Percentiles rank a stretch among this genome's conserved stretches.
Evolutionary conservation across 768 basidiomycete genomes (phyloP).

Genomic region (Naganishia friedmannii): DNA sequence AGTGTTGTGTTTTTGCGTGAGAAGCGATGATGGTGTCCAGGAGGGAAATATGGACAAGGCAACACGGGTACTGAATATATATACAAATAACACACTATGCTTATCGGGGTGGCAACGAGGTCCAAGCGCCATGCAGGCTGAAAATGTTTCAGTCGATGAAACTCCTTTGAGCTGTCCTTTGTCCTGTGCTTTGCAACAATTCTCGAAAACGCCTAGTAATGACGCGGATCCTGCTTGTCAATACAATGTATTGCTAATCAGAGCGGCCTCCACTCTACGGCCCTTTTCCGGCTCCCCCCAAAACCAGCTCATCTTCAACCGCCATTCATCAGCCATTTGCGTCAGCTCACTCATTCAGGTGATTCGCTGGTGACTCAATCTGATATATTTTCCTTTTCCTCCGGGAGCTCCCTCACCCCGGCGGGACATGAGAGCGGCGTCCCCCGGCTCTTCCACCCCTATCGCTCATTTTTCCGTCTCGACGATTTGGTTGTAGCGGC

Average conservation of each 20-base stretch:
- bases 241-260: background rate
- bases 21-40: background rate
- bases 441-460: too few relatives aligned
- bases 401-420: too few relatives aligned
- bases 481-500: too few relatives aligned
- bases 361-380: too few relatives aligned
- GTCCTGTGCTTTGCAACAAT: conserved; percentile 2
- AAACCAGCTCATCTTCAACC: too few relatives aligned
- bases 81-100: background rate
- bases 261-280: background rate
- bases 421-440: too few relatives aligned
- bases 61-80: background rate
- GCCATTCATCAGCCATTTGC: too few relatives aligned
- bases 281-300: background rate
- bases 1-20: background rate
- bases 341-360: too few relatives aligned
- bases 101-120: background rate
- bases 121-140: too few relatives aligned
- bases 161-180: background rate
- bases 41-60: background rate
- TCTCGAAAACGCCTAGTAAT: background rate
- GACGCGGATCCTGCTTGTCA: background rate
- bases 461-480: too few relatives aligned
- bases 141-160: background rate
- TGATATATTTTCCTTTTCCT: too few relatives aligned